Base-by-base conservation (phyloP, 1,139 yeast species). In the Debaryomyces fabryi region DNA sequence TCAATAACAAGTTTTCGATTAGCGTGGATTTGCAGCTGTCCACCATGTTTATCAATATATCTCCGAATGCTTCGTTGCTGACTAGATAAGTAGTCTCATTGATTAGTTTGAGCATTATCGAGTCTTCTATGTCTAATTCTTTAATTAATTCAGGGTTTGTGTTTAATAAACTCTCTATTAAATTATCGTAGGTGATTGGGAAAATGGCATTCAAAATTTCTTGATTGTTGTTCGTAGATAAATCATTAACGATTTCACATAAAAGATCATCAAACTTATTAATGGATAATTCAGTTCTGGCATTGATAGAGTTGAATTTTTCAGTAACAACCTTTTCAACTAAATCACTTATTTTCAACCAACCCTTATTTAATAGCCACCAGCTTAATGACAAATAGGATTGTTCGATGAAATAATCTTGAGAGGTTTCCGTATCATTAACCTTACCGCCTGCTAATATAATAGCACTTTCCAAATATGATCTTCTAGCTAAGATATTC, bases 331-430 rank as follows among this genome's bases (percentile, higher is more conserved):
- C 73, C 1, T 67, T 65, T 59, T 82, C 82, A 30, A 90, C 81
- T 33, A 78, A 67, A 42, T 76, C 72, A 43, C 82, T 77, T 45
- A 87, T 69, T 43, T 75, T 73, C 34, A 73, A 63, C 93, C 95
- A 90, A 1, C 98, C 98, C 56, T 84, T 81, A 65, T 93, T 91
- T 49, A 93, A 74, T 45, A 93, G 69, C 97, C 97, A 93, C 97
- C 98, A 93, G 56, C 92, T 85, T 54, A 90, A 81, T 1, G 96
- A 87, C 50, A 93, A 75, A 63, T 88, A 93, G 49, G 91, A 86
- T 59, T 93, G 92, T 63, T 90, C 96, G 45, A 86, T 81, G 35
- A 78, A 68, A 57, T 79, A 81, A 46, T 76, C 78, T 30, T 69
- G 69, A 37, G 64, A 61, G 6, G 62, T 53, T 30, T 55, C 52